Conservation (phyloP, 306 rosid genomes). For the Cucurbita ficifolia region DNA sequence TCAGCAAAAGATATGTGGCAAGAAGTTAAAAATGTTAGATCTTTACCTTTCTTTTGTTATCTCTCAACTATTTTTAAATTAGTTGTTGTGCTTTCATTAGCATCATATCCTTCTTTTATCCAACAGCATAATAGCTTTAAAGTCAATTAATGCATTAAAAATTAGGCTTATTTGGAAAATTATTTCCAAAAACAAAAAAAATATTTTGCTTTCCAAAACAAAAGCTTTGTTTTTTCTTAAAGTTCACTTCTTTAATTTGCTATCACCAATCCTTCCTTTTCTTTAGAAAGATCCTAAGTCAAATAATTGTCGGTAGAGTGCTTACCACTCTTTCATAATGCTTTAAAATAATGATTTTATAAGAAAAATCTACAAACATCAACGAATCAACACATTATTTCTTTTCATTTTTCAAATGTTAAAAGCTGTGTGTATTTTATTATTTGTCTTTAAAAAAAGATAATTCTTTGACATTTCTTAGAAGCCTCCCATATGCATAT, state of each 20-base stretch:
- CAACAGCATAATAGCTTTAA: too few species aligned
- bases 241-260: not conserved
- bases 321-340: not conserved
- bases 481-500: not conserved
- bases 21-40: constrained; percentile 60
- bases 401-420: not conserved
- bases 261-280: too few species aligned
- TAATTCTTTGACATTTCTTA: too few species aligned
- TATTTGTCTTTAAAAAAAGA: too few species aligned
- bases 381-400: not conserved
- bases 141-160: not conserved
- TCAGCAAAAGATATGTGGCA: constrained; percentile 81
- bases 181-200: not conserved
- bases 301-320: not conserved
- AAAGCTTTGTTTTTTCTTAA: not conserved
- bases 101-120: not conserved
- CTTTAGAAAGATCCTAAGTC: not conserved
- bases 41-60: not conserved
- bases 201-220: not conserved
- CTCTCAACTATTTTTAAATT: not conserved
- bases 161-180: not conserved
- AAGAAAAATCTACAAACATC: not conserved
- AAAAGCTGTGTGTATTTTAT: too few species aligned
- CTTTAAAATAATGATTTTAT: too few species aligned
- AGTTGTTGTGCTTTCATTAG: not conserved